Conservation (phyloP, 2,329 filamentous ascomycete genomes). For the Colletotrichum truncatum region DNA sequence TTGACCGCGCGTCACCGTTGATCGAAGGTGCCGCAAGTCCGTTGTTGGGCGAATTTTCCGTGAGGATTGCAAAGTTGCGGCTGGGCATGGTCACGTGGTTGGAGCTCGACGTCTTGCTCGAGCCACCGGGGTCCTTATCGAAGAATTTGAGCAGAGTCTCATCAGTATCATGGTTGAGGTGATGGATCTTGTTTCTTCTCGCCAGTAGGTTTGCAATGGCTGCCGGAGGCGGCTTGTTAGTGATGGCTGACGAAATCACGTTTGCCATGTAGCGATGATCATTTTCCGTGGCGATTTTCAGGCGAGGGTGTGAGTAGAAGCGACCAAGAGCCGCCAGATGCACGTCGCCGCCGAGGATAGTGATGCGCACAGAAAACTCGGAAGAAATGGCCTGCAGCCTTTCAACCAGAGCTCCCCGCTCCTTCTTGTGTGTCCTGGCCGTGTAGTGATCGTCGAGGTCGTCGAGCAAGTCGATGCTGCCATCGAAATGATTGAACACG, state of each 20-base stretch:
- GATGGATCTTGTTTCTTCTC: conserved; percentile 84
- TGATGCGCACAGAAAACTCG: conserved; percentile 88
- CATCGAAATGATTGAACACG: conserved; percentile 94
- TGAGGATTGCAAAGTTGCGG: conserved; percentile 91
- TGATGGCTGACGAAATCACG: conserved; percentile 92
- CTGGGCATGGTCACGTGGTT: conserved; percentile 93
- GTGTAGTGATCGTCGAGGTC: conserved; percentile 98
- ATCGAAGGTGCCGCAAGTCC: conserved; percentile 32
- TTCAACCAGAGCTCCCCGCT: conserved; percentile 81
- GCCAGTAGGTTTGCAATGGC: conserved; percentile 91
- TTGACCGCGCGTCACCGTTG: conserved; percentile 32
- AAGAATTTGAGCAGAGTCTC: conserved; percentile 96
- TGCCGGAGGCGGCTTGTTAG: conserved; percentile 90
- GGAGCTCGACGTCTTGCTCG: conserved; percentile 75
- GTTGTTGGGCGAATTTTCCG: conserved; percentile 80
- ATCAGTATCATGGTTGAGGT: conserved; percentile 77
- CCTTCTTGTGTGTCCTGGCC: conserved; percentile 87
- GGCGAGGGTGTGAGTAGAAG: conserved; percentile 90
- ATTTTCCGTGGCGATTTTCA: conserved; percentile 78
- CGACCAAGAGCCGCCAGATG: conserved; percentile 91
- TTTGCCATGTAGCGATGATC: conserved; percentile 97
- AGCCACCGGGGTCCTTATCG: conserved; percentile 83
- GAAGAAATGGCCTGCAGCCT: conserved; percentile 85
- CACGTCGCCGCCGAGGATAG: conserved; percentile 93
- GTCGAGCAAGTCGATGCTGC: conserved; percentile 90